Base-by-base conservation (phyloP, 2,329 filamentous ascomycete species). In the Fusarium cyanostomum region DNA sequence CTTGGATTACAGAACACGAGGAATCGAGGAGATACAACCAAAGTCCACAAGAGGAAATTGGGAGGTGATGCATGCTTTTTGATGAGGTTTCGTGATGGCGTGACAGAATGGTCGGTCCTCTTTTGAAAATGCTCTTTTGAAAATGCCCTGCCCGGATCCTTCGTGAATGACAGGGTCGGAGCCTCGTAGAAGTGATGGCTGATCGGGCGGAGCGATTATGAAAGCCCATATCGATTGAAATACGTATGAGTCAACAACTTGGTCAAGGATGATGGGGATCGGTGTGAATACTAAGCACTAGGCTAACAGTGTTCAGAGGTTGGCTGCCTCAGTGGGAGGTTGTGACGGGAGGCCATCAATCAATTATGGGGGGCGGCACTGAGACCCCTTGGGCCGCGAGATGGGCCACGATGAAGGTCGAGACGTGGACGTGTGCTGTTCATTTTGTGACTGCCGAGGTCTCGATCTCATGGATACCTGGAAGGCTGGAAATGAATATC, bases 321-420 rank as follows among this genome's bases (percentile, higher is more conserved):
- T 39, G 35, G 18, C 7, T 50, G 28, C 46, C 33, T 50, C 35
- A 30, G 33, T 16, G 27, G 11, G 18, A 13, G 18, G 15, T 24
- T 31, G 26, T 39, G 46, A n/a, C n/a, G n/a, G n/a, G n/a, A 50
- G 46, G 46, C 35, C 27, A 50, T 50, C 26, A 35, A 31, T 31
- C 24, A 51, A n/a, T 12, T 13, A 10, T 8, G 31, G n/a, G 12
- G 31, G 12, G 31, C 13, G 12, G n/a, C 12, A 34, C 31, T 13
- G 13, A n/a, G 21, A 21, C 4, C 21, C 21, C 21, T 21, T 21
- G 21, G 21, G 21, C 21, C 6, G 6, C 21, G 21, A 21, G 21
- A 6, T 21, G 21, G 21, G 21, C 21, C 21, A 21, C 21, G 21
- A 21, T 21, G 21, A 4, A 21, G 21, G 21, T 21, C 21, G 21